phyloP scores from a whole-genome alignment of 2,329 filamentous ascomycete genomes.

The Alternaria dauci region DNA sequence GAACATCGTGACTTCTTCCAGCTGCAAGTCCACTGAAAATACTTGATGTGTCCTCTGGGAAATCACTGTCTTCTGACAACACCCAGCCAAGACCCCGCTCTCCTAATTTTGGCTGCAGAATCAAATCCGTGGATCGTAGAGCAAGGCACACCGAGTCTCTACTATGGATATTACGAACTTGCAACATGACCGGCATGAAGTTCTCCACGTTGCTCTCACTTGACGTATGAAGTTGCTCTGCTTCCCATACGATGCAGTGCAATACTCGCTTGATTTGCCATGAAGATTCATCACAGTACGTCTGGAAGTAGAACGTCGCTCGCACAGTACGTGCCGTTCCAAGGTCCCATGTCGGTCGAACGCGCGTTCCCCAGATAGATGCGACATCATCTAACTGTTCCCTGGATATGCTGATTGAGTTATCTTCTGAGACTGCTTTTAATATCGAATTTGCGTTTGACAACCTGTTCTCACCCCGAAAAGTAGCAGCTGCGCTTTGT shows the following conservation, averaged over 20 bases:
- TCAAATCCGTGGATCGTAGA: not conserved
- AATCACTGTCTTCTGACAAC: not conserved
- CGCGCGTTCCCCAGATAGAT: conserved; percentile 2
- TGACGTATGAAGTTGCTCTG: not conserved
- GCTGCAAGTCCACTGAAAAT: not conserved
- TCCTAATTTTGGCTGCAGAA: not conserved
- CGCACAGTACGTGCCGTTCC: not conserved
- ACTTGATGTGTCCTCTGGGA: not conserved
- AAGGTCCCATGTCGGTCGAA: too few species aligned
- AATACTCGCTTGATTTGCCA: conserved; percentile 19
- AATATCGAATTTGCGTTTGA: not conserved
- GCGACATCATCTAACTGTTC: conserved; percentile 4
- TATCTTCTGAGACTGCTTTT: not conserved
- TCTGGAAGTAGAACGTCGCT: conserved; percentile 9
- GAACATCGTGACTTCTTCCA: not conserved
- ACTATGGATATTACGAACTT: conserved; percentile 1
- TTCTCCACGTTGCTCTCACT: not conserved
- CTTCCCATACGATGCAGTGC: conserved; percentile 9
- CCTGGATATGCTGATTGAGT: not conserved
- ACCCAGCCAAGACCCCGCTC: not conserved
- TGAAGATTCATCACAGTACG: conserved; percentile 9
- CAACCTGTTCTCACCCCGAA: not conserved
- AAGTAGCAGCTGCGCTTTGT: not conserved
- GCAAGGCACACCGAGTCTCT: conserved; percentile 7
- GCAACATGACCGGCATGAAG: not conserved